phyloP scores from a whole-genome alignment of 2,329 filamentous ascomycete genomes.

The Ophiostoma triangulosporum region DNA sequence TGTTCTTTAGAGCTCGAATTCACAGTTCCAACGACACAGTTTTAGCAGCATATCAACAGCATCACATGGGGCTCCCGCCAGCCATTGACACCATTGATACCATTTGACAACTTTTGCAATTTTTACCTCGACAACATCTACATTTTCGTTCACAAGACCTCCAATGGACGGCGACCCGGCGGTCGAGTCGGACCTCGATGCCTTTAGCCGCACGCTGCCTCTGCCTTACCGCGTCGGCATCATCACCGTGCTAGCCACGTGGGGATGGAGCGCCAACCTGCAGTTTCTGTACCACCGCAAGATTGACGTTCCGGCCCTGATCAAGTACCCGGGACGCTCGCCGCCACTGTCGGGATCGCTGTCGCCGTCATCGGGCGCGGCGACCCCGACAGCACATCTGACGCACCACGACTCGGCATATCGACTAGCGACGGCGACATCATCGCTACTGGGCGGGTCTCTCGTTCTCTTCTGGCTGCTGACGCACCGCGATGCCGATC shows the following conservation, averaged over 20 bases:
- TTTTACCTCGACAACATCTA: not conserved
- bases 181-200: constrained; percentile 60
- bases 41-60: not conserved
- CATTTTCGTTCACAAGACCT: not conserved
- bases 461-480: constrained; percentile 73
- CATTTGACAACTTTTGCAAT: not conserved
- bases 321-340: constrained; percentile 69
- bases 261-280: constrained; percentile 89
- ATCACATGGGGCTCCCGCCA: not conserved
- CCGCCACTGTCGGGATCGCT: not conserved
- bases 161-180: constrained; percentile 61
- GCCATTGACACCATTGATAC: not conserved
- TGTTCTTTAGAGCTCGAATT: constrained; percentile 7
- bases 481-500: constrained; percentile 54
- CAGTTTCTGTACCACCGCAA: constrained; percentile 68
- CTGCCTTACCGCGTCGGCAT: constrained; percentile 81
- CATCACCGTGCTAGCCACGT: constrained; percentile 73
- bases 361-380: not conserved
- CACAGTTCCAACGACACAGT: not conserved
- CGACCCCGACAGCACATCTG: constrained; percentile 38
- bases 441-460: constrained; percentile 55
- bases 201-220: constrained; percentile 75
- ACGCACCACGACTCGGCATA: constrained; percentile 75
- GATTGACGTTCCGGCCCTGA: constrained; percentile 77
- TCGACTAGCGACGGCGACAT: constrained; percentile 67